phyloP scores from a whole-genome alignment of 129 eudicot genomes.

The Daucus carota region DH1_v3.0 NC_030389.2:27060501-27061000 shows the following conservation, averaged over 20 bases:
- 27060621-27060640: not conserved
- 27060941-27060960: slow-evolving; percentile 55
- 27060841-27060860: slow-evolving; percentile 48
- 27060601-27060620: not conserved
- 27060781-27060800: slow-evolving; percentile 35
- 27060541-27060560: not conserved
- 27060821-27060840: slow-evolving; percentile 28
- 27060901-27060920: slow-evolving; percentile 57
- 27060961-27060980: slow-evolving; percentile 36
- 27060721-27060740: slow-evolving; percentile 32
- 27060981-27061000: not conserved
- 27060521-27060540: not conserved
- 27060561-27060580: slow-evolving; percentile 18
- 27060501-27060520: slow-evolving; percentile 4
- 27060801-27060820: slow-evolving; percentile 38
- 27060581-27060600: slow-evolving; percentile 2
- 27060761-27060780: slow-evolving; percentile 35
- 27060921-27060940: slow-evolving; percentile 60
- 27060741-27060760: slow-evolving; percentile 30
- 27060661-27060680: slow-evolving; percentile 28
- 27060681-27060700: slow-evolving; percentile 27
- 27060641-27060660: not conserved
- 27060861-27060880: slow-evolving; percentile 34
- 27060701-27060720: slow-evolving; percentile 37
- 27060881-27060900: slow-evolving; percentile 37